Evolutionary conservation across 1,284 basidiomycete species (phyloP), one percentile per base, ranked within the genome.

Genomic region (Ustilago curta): DNA sequence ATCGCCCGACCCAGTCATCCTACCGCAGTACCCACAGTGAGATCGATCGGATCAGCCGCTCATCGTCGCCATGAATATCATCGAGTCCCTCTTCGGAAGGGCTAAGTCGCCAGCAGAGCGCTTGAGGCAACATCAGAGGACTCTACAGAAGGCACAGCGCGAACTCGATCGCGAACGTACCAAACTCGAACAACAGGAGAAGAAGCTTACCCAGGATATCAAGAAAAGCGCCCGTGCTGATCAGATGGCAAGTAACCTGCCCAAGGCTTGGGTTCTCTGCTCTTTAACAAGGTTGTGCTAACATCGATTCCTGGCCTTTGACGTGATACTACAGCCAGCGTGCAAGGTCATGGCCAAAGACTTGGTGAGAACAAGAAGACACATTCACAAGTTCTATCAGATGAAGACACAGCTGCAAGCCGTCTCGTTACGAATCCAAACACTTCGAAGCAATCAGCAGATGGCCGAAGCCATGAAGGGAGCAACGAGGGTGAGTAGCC

Each of bases 311-410:
- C 18, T n/a, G n/a, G n/a, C n/a, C n/a, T n/a, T 19, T 19, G 18
- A 11, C 29, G 18, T 49, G 48, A 27, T 18, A 14, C 18, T 18
- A 53, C 56, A 81, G 78, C 61, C 75, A 7, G 83, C 83, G 14
- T 98, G 95, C 88, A 99, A 98, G 88, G 92, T 99, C 70, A 97
- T 98, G 92, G 97, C 97, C 39, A 97, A 97, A 86, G 97, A 99
- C 85, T 91, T 99, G 62, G 95, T 99, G 72, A 90, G 97, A 72
- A 98, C 96, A 25, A 89, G 97, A 54, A 89, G 93, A 82, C 98
- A 99, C 85, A 89, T 97, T 32, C 95, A 98, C 86, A 99, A 98
- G 86, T 99, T 99, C 88, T 94, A 97, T 82, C 94, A 96, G 85
- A 99, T 99, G 96, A 90, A 93, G 68, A 99, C 97, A 1, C 97